Conservation (phyloP, 2,329 filamentous ascomycete genomes). For the Basipetospora chlamydospora region DNA sequence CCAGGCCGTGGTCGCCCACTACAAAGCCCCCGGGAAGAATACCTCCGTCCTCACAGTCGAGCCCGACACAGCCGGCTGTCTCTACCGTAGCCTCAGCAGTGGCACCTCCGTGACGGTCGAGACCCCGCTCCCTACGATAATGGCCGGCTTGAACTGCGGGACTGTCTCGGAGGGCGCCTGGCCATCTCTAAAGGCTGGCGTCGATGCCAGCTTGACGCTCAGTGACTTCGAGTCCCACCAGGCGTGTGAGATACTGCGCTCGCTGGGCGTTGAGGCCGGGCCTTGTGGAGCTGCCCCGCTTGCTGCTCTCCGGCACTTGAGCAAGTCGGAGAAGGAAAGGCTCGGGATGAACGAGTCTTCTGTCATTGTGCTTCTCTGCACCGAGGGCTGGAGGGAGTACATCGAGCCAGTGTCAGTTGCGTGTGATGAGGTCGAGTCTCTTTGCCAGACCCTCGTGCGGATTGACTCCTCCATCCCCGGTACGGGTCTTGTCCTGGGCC, state of each 20-base stretch:
- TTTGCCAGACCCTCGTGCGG: constrained; percentile 29
- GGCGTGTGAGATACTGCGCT: constrained; percentile 38
- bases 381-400: constrained; percentile 47
- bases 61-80: constrained; percentile 47
- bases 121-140: constrained; percentile 47
- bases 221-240: constrained; percentile 48
- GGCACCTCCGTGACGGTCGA: constrained; percentile 32
- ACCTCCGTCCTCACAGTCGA: constrained; percentile 50
- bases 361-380: constrained; percentile 51
- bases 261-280: constrained; percentile 32
- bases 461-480: constrained; percentile 35
- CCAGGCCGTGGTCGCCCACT: constrained; percentile 53
- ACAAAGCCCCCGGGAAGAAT: constrained; percentile 28
- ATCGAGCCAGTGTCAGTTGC: constrained; percentile 24
- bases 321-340: constrained; percentile 16
- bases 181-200: constrained; percentile 38
- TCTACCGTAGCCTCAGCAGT: constrained; percentile 35
- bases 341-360: constrained; percentile 30
- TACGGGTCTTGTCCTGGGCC: constrained; percentile 23
- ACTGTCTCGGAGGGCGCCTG: constrained; percentile 53
- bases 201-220: constrained; percentile 47
- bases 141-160: constrained; percentile 61
- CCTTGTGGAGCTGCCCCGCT: constrained; percentile 48
- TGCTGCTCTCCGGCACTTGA: constrained; percentile 40
- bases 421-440: constrained; percentile 22